These are phyloP conservation scores for Phytophthora podocarpi DNA, from an alignment of 352 stramenopile species.

Conservation along the genomic window DNA sequence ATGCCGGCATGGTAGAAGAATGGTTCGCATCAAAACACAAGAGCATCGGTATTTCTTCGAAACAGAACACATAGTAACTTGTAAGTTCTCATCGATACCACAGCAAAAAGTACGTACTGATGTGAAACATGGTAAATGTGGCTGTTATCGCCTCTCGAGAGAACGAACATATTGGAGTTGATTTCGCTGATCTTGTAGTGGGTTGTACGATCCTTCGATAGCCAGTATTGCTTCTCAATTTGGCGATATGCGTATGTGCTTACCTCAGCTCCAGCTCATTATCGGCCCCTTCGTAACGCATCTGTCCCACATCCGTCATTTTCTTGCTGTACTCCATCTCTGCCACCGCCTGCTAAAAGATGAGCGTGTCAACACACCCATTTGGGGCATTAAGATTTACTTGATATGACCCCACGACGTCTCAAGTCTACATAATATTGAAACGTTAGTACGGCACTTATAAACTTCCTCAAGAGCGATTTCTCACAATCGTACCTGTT, in stretches of 20 bases:
- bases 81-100: too few species aligned
- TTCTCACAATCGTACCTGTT: slow-evolving; percentile 1
- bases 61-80: too few species aligned
- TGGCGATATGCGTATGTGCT: slow-evolving; percentile 1
- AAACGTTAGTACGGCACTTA: too few species aligned
- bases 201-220: background rate
- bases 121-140: background rate
- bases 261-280: background rate
- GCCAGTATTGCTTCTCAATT: slow-evolving; percentile 1
- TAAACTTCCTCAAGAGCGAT: background rate
- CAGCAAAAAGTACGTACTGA: background rate
- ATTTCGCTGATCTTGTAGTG: background rate
- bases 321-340: slow-evolving; percentile 14
- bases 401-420: too few species aligned
- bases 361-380: slow-evolving; percentile 10
- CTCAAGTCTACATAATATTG: slow-evolving; percentile 1
- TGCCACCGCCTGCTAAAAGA: slow-evolving; percentile 1
- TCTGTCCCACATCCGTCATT: slow-evolving; percentile 1
- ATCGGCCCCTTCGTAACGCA: slow-evolving; percentile 4
- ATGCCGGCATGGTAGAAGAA: slow-evolving; percentile 1
- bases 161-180: background rate
- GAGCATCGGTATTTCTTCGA: slow-evolving; percentile 7
- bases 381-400: background rate
- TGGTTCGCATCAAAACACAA: slow-evolving; percentile 7
- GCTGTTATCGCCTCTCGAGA: background rate